These are phyloP conservation scores for Antitrichia curtipendula DNA, from an alignment of 225 moss, liverwort and hornwort genomes.

Conservation along the genomic window DNA sequence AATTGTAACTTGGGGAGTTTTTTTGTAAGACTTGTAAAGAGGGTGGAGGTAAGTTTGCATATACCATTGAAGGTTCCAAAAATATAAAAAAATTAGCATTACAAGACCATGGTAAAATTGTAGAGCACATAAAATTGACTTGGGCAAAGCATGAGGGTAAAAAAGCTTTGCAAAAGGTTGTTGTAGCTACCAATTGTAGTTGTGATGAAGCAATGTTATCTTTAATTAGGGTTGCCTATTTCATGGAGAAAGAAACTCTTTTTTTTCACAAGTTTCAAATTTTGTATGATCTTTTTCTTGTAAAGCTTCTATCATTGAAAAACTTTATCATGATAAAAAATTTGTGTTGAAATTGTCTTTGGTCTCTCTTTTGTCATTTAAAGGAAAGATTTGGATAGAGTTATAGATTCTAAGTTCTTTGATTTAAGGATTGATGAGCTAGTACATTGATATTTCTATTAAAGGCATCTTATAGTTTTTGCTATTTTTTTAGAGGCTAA, in stretches of 20 bases:
- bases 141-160: accelerated
- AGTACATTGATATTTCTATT: accelerated
- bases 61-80: accelerated
- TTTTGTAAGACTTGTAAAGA: background rate
- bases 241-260: accelerated
- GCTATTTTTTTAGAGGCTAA: too few species aligned
- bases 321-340: background rate
- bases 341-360: background rate
- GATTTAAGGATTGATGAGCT: background rate
- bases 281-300: background rate
- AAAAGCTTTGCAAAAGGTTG: background rate
- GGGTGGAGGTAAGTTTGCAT: background rate
- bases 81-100: background rate
- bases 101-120: accelerated
- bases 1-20: accelerated
- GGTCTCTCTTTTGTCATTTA: background rate
- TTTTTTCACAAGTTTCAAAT: background rate
- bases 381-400: background rate
- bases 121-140: accelerated
- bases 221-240: background rate
- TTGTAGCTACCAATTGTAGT: accelerated
- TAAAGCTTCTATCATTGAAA: accelerated
- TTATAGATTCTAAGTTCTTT: too few species aligned
- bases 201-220: background rate
- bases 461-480: too few species aligned